phyloP scores from a whole-genome alignment of 768 basidiomycete genomes.

The Serendipita sp. region DNA sequence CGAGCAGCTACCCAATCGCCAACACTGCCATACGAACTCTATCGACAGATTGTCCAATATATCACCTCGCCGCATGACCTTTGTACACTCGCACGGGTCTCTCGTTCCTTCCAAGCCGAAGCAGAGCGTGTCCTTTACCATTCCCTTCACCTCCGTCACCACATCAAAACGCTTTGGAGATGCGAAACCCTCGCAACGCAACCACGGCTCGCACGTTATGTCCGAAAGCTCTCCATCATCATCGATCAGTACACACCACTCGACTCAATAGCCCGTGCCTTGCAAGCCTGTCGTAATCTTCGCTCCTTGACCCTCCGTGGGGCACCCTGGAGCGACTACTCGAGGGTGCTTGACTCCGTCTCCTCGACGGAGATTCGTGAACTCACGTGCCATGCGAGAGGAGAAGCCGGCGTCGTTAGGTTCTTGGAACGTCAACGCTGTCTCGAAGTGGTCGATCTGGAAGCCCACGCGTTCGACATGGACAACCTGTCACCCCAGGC shows the following conservation, averaged over 20 bases:
- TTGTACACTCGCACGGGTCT: slow-evolving; percentile 8
- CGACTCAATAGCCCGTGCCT: background rate
- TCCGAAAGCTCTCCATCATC: slow-evolving; percentile 1
- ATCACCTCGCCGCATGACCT: slow-evolving; percentile 6
- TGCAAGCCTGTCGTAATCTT: background rate
- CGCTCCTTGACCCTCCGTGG: background rate
- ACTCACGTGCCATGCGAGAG: background rate
- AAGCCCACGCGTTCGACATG: slow-evolving; percentile 2
- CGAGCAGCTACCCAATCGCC: background rate
- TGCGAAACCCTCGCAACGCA: background rate
- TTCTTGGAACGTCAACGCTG: background rate
- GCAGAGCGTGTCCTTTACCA: slow-evolving; percentile 10
- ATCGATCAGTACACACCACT: slow-evolving; percentile 5
- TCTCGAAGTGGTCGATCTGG: background rate
- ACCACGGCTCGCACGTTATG: slow-evolving; percentile 1
- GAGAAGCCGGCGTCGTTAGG: background rate
- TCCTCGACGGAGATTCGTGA: background rate
- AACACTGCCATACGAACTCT: slow-evolving; percentile 9
- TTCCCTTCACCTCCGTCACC: slow-evolving; percentile 7
- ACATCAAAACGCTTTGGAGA: background rate
- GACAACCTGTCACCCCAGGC: background rate
- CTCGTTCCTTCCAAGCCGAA: slow-evolving; percentile 9
- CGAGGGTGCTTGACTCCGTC: background rate
- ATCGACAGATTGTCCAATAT: slow-evolving; percentile 9
- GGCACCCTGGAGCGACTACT: slow-evolving; percentile 1